phyloP scores from a whole-genome alignment of 305 asterid species.

The Stenogyne calaminthoides region DNA sequence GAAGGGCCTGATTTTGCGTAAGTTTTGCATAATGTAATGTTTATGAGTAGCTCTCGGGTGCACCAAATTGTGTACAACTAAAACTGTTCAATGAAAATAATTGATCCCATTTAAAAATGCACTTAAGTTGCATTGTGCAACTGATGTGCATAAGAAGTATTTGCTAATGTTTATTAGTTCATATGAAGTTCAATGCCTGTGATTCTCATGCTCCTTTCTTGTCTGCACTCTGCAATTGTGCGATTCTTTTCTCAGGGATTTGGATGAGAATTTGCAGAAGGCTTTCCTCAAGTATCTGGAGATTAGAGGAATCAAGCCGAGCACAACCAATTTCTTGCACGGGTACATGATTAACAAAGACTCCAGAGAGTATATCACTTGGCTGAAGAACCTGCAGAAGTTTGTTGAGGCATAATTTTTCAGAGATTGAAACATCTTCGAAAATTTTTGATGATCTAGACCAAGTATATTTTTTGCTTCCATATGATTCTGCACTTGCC shows the following conservation, averaged over 20 bases:
- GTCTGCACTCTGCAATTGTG: too few relatives aligned
- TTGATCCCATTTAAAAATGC: too few relatives aligned
- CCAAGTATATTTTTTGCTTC: slow-evolving; percentile 5
- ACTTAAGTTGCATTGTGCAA: too few relatives aligned
- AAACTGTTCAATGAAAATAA: too few relatives aligned
- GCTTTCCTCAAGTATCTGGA: slow-evolving; percentile 91
- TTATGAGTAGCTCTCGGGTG: neutral
- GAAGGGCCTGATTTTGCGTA: slow-evolving; percentile 87
- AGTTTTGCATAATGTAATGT: slow-evolving; percentile 29
- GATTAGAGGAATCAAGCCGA: slow-evolving; percentile 79
- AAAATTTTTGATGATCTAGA: slow-evolving; percentile 9
- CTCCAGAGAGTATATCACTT: slow-evolving; percentile 58
- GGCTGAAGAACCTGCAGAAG: slow-evolving; percentile 74
- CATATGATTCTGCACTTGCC: slow-evolving; percentile 12
- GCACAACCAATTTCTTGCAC: slow-evolving; percentile 77
- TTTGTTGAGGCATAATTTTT: slow-evolving; percentile 52
- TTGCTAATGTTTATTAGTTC: too few relatives aligned
- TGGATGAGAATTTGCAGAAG: slow-evolving; percentile 94
- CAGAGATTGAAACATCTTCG: neutral
- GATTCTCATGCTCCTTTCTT: neutral
- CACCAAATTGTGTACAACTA: too few relatives aligned
- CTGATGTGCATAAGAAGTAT: too few relatives aligned
- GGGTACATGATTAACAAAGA: slow-evolving; percentile 86
- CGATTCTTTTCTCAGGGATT: slow-evolving; percentile 46
- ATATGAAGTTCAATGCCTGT: neutral